These are phyloP conservation scores for Tylopilus sp. DNA, from an alignment of 768 basidiomycete species.

Conservation along the genomic window DNA sequence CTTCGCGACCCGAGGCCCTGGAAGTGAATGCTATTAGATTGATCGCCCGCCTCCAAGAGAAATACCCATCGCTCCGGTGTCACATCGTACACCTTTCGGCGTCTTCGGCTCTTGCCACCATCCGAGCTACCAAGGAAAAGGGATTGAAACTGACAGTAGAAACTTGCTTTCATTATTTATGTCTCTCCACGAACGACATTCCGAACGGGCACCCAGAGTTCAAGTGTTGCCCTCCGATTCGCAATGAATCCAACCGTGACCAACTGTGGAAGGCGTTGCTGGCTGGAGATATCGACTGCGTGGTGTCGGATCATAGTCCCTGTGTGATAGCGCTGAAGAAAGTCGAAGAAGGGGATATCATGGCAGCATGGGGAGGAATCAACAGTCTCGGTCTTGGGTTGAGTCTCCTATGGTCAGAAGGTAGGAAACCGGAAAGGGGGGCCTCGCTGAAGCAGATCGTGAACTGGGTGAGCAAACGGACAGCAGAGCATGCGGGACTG, in stretches of 20 bases:
- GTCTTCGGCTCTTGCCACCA: slow-evolving; percentile 70
- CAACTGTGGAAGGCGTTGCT: slow-evolving; percentile 76
- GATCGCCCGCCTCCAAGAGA: slow-evolving; percentile 60
- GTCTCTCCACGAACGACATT: slow-evolving; percentile 67
- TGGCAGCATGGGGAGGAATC: slow-evolving; percentile 95
- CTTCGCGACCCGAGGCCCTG: slow-evolving; percentile 76
- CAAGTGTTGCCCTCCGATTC: slow-evolving; percentile 96
- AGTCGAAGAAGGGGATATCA: slow-evolving; percentile 72
- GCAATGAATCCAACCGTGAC: slow-evolving; percentile 68
- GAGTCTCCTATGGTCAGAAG: slow-evolving; percentile 88
- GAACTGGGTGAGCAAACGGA: slow-evolving; percentile 69
- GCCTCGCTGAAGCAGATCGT: slow-evolving; percentile 59
- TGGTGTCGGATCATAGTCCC: slow-evolving; percentile 96
- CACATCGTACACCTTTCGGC: slow-evolving; percentile 97
- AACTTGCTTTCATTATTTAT: slow-evolving; percentile 97
- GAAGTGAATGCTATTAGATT: slow-evolving; percentile 81
- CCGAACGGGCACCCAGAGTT: slow-evolving; percentile 79
- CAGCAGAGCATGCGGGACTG: slow-evolving; percentile 80
- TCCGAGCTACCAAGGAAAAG: slow-evolving; percentile 62
- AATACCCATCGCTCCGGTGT: slow-evolving; percentile 66
- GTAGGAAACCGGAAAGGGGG: slow-evolving; percentile 45
- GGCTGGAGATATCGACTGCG: slow-evolving; percentile 83
- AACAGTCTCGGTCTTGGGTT: slow-evolving; percentile 87
- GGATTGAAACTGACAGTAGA: slow-evolving; percentile 83
- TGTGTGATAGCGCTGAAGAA: slow-evolving; percentile 82